Conservation (phyloP, 106 monocot species). For the Acorus gramineus region DNA sequence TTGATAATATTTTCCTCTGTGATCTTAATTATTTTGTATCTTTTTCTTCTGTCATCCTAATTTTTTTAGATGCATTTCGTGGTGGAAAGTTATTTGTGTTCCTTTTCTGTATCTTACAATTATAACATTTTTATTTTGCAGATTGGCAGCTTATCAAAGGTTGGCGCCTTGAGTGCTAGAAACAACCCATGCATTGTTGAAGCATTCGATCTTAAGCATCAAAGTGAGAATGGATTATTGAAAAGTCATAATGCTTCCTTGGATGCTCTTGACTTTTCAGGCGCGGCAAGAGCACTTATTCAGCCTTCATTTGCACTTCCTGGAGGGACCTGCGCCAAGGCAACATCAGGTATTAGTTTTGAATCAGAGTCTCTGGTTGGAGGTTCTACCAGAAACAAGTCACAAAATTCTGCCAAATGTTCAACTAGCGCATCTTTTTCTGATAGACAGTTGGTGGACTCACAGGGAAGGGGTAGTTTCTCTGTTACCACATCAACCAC, state of each 20-base stretch:
- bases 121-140: neutral
- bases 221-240: neutral
- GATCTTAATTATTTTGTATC: neutral
- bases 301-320: slow-evolving; percentile 1
- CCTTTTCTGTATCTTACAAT: no score
- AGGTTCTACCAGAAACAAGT: slow-evolving; percentile 18
- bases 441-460: slow-evolving; percentile 68
- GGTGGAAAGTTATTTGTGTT: no score
- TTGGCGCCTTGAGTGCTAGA: neutral
- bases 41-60: neutral
- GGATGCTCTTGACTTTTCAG: neutral
- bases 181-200: neutral
- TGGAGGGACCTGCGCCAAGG: slow-evolving; percentile 1
- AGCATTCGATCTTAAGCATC: neutral
- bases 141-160: neutral
- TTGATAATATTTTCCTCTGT: neutral
- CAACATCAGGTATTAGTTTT: slow-evolving; percentile 24
- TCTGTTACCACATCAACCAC: slow-evolving; percentile 21
- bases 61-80: no score
- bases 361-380: slow-evolving; percentile 25
- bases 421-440: slow-evolving; percentile 31
- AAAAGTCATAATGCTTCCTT: neutral
- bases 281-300: neutral
- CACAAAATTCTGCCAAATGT: slow-evolving; percentile 22
- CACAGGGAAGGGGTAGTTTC: slow-evolving; percentile 69